Evolutionary conservation across 495 filamentous ascomycete species (phyloP), one percentile per base, ranked within the genome.

Genomic region (Talaromyces ruber): DNA sequence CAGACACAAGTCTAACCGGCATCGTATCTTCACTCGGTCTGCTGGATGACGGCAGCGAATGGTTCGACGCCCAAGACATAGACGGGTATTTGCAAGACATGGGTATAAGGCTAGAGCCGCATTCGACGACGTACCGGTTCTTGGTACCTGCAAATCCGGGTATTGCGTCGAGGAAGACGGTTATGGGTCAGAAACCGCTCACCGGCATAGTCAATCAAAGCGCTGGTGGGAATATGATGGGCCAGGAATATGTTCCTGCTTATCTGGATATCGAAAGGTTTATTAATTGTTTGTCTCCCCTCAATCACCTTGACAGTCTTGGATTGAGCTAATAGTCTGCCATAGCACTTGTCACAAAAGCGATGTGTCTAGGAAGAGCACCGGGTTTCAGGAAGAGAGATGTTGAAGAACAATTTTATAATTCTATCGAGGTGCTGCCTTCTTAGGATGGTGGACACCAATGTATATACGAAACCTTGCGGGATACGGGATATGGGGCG

Each of bases 401-500:
- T 14, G 60, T 62, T n/a, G 60, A 55, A n/a, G 45, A 54, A 32
- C 82, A 37, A 63, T 69, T 26, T 21, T 59, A 37, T 45, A 30
- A 37, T 34, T 59, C 56, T 12, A 59, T 59, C 8, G 56, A 59
- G 34, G 59, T 64, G 6, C 22, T 52, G 14, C 47, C 47, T 9
- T 52, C 47, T 21, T 52, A 52, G 47, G 45, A 22, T 11, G 24
- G n/a, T n/a, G n/a, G n/a, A n/a, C n/a, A n/a, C n/a, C n/a, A n/a
- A n/a, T n/a, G n/a, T n/a, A n/a, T n/a, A n/a, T n/a, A n/a, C n/a
- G n/a, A n/a, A n/a, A n/a, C n/a, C n/a, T n/a, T n/a, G n/a, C n/a
- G n/a, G n/a, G n/a, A n/a, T n/a, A n/a, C n/a, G n/a, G n/a, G n/a
- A n/a, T n/a, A n/a, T n/a, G n/a, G n/a, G n/a, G n/a, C n/a, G n/a